Base-by-base conservation (phyloP, 768 basidiomycete species). In the Flagelloscypha sp. region DNA sequence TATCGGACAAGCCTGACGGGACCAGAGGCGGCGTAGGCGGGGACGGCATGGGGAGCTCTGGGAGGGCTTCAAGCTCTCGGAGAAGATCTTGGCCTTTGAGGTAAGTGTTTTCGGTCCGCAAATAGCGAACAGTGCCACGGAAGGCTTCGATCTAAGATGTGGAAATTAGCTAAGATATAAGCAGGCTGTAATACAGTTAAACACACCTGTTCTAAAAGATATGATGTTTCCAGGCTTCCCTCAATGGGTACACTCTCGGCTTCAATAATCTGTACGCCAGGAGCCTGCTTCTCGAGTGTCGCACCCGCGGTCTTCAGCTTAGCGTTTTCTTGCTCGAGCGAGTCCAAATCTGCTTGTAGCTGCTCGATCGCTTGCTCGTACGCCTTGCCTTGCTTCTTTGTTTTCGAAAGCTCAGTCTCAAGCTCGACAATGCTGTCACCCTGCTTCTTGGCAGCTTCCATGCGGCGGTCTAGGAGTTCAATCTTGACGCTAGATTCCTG, bases 331-430 rank as follows among this genome's bases (percentile, higher is more conserved):
- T 87, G 79, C 57, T 93, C 89, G 34, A 93, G 62, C 1, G 67
- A 54, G 54, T 95, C 92, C 43, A 95, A 60, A 48, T 99, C 94
- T 1, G 77, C 72, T 52, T 94, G 90, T 7, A 98, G 58, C 49
- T 89, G 87, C 45, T 93, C 92, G 68, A 97, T 84, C 3, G 90
- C 88, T 48, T 94, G 90, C 53, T 89, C 85, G 48, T 93, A 87
- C 21, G 83, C 81, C 37, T 80, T 71, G 56, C 94, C 90, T 51
- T 94, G 86, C 57, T 90, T 86, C 57, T 77, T 75, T 3, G 79
- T 76, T 54, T 90, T 90, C 19, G 68, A 59, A 2, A 97, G 64
- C 48, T 93, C 83, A 21, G 53, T 59, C 60, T 97, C 92, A 13
- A 98, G 74, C 41, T 88, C 84, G 10, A 65, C 56, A 34, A 97